These are phyloP conservation scores for Lactifluus piperatus DNA, from an alignment of 768 basidiomycete species.

Conservation along the genomic window DNA sequence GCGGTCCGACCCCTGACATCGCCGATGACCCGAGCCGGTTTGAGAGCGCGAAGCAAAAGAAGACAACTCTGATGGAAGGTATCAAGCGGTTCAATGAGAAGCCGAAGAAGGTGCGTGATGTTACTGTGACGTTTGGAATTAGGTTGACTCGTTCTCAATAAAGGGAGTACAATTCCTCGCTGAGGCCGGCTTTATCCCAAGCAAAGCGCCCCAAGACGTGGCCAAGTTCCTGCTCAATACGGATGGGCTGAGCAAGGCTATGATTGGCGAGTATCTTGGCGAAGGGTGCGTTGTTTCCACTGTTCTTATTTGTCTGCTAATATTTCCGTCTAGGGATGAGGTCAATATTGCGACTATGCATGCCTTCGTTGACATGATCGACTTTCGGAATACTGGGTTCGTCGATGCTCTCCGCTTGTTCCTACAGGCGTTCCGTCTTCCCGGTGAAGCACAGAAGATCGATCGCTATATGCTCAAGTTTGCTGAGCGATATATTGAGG, in stretches of 20 bases:
- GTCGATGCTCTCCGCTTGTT: constrained; percentile 86
- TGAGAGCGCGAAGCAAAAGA: constrained; percentile 93
- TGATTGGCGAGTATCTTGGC: constrained; percentile 97
- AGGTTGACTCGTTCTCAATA: not conserved
- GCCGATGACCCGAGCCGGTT: constrained; percentile 88
- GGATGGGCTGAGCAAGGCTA: constrained; percentile 89
- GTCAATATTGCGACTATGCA: constrained; percentile 93
- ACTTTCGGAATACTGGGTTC: constrained; percentile 75
- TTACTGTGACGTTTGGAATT: not conserved
- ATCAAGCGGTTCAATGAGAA: constrained; percentile 98
- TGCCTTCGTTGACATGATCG: constrained; percentile 88
- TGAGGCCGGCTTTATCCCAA: constrained; percentile 80
- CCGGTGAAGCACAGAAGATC: constrained; percentile 97
- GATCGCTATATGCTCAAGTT: constrained; percentile 99
- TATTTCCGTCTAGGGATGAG: constrained; percentile 54
- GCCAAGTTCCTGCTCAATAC: constrained; percentile 79
- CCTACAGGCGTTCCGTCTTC: constrained; percentile 92
- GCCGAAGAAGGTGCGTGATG: constrained; percentile 73
- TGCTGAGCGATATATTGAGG: constrained; percentile 90
- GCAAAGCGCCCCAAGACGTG: constrained; percentile 62
- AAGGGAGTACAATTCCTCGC: constrained; percentile 87
- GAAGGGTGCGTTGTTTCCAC: constrained; percentile 65
- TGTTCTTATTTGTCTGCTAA: not conserved
- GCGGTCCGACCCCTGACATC: constrained; percentile 68
- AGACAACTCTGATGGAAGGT: constrained; percentile 89